These are phyloP conservation scores for Nemania diffusa DNA, from an alignment of 2,329 filamentous ascomycete genomes.

Conservation along the genomic window DNA sequence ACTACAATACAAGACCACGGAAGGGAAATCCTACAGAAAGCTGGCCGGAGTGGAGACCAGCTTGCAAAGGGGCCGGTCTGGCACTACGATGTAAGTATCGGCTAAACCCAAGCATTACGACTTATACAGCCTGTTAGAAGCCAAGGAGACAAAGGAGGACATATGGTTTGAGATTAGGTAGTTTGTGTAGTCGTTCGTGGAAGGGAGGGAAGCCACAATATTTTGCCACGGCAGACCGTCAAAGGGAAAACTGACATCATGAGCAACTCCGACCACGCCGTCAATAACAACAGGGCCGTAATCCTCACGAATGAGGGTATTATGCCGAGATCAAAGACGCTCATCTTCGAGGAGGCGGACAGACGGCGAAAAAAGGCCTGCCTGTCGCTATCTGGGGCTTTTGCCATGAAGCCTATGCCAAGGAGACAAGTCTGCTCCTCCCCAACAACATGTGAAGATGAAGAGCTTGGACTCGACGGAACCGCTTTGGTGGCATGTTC, in stretches of 20 bases:
- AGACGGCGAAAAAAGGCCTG: constrained; percentile 88
- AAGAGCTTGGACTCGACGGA: constrained; percentile 58
- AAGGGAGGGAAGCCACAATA: constrained; percentile 97
- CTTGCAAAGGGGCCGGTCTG: constrained; percentile 63
- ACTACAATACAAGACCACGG: constrained; percentile 18
- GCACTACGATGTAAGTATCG: not conserved
- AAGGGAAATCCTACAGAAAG: constrained; percentile 25
- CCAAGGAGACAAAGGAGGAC: constrained; percentile 78
- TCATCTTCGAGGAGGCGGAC: constrained; percentile 89
- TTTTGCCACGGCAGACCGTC: constrained; percentile 97
- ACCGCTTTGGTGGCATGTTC: constrained; percentile 20
- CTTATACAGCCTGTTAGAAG: constrained; percentile 92
- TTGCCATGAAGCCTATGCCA: constrained; percentile 97
- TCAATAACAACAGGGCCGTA: constrained; percentile 39
- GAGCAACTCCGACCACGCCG: constrained; percentile 58
- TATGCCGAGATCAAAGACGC: constrained; percentile 89
- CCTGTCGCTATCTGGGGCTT: constrained; percentile 89
- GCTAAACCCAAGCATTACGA: constrained; percentile 64
- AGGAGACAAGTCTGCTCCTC: constrained; percentile 75
- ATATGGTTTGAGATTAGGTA: constrained; percentile 96
- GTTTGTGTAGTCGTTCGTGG: constrained; percentile 92
- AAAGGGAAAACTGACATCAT: constrained; percentile 97
- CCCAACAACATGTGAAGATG: constrained; percentile 65
- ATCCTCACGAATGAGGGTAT: constrained; percentile 73
- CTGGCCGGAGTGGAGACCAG: constrained; percentile 72